Base-by-base conservation (phyloP, 2,329 filamentous ascomycete species). In the Talaromyces marneffei region DNA sequence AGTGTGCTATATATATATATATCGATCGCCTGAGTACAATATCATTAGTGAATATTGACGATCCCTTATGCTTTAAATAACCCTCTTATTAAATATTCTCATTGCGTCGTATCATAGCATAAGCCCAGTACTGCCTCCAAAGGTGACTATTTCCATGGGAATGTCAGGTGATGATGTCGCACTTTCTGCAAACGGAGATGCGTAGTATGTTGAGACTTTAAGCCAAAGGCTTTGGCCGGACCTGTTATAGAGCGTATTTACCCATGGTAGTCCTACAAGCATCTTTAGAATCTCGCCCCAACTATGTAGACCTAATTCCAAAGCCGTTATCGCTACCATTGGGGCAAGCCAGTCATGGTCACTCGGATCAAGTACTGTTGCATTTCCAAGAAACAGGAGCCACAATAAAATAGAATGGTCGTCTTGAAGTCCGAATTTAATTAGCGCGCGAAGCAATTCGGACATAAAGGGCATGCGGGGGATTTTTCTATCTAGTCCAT, bases 331-430 rank as follows among this genome's bases (percentile, higher is more conserved):
- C 12, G 46, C 54, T 27, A 60, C 25, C 16, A 35, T 55, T 16
- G 59, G 59, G 35, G 56, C 37, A 16, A 63, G 46, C 62, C 62
- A 63, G 3, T 40, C 18, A 37, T 58, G 18, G 31, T 63, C 59
- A n/a, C n/a, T 20, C 1, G 40, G 23, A 29, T 29, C 33, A n/a
- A 61, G 37, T n/a, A 63, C 27, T 1, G 59, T 54, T 14, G 59
- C 37, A 31, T 56, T 35, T n/a, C 53, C 53, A 42, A 58, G 60
- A 10, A 63, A 63, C 2, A 62, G n/a, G 6, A 59, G 20, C 62
- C 62, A 63, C 16, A 63, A 46, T 12, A 52, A 27, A 48, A 63
- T 12, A 9, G 50, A 2, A 20, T 33, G 10, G 10, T 59, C 20
- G 1, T 62, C 44, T n/a, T 57, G n/a, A 46, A 37, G 18, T 4